A percentile compares a stretch with the other conserved stretches of the same genome.
Evolutionary conservation across 2,329 filamentous ascomycete species (phyloP).

Genomic region (Cordyceps cicadae): DNA sequence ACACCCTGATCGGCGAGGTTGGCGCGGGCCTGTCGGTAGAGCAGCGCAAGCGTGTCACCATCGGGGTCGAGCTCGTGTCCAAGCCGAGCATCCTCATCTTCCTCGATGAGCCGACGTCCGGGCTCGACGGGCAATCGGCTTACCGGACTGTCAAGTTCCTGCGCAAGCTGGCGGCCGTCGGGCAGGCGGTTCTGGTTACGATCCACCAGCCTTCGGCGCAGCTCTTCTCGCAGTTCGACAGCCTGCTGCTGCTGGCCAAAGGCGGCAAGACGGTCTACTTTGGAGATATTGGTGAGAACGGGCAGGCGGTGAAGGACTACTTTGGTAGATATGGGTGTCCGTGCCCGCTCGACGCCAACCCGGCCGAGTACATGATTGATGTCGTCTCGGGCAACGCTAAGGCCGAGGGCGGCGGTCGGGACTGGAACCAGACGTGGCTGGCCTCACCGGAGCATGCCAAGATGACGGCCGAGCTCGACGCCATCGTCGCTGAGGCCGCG

Average conservation of each 20-base stretch:
- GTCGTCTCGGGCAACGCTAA: slow-evolving; percentile 40
- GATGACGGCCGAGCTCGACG: slow-evolving; percentile 54
- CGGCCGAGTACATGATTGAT: slow-evolving; percentile 68
- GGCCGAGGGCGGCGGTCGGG: slow-evolving; percentile 25
- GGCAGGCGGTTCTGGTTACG: slow-evolving; percentile 60
- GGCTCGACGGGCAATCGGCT: slow-evolving; percentile 61
- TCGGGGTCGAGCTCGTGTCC: slow-evolving; percentile 53
- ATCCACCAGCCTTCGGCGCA: slow-evolving; percentile 64
- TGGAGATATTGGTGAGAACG: slow-evolving; percentile 53
- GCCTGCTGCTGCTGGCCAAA: slow-evolving; percentile 53
- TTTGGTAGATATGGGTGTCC: slow-evolving; percentile 59
- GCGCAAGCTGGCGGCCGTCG: slow-evolving; percentile 55
- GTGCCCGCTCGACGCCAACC: slow-evolving; percentile 56
- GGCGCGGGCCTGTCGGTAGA: slow-evolving; percentile 48
- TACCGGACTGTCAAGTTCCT: slow-evolving; percentile 58
- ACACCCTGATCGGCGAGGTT: slow-evolving; percentile 38
- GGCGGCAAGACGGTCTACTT: slow-evolving; percentile 61
- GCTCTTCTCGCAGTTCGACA: slow-evolving; percentile 59
- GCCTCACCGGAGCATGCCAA: slow-evolving; percentile 51
- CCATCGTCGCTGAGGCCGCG: slow-evolving; percentile 48
- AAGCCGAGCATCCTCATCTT: slow-evolving; percentile 54
- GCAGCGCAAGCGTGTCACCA: slow-evolving; percentile 48
- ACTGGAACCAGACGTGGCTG: slow-evolving; percentile 66
- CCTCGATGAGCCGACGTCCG: slow-evolving; percentile 55
- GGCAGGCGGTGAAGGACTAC: slow-evolving; percentile 47